Conservation (phyloP, 306 rosid species). For the Quercus ilex region DNA sequence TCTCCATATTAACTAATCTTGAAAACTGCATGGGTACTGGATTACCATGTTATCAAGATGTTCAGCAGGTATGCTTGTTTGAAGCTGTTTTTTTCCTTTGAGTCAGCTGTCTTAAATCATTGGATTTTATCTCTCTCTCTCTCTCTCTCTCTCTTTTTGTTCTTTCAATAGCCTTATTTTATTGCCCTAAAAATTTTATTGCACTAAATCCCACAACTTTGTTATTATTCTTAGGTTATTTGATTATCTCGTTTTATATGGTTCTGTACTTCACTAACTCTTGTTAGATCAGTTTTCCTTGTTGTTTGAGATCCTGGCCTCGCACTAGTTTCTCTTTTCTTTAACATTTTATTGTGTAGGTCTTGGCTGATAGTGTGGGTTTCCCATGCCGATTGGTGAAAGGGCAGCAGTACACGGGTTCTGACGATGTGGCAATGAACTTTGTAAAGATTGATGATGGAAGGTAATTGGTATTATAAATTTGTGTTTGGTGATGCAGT, state of each 20-base stretch:
- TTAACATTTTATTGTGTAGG: constrained; percentile 37
- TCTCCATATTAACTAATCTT: not conserved
- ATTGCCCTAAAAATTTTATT: not conserved
- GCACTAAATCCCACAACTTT: not conserved
- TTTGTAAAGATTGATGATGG: constrained; percentile 79
- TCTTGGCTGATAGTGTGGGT: constrained; percentile 86
- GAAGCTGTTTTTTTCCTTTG: not conserved
- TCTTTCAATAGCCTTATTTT: not conserved
- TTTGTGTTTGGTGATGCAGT: constrained; percentile 19
- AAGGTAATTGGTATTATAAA: constrained; percentile 53
- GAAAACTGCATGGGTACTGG: not conserved
- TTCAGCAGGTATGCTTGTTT: not conserved
- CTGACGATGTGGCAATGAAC: constrained; percentile 81
- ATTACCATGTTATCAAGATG: not conserved
- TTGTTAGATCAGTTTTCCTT: not conserved
- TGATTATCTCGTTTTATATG: not conserved
- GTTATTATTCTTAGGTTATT: not conserved
- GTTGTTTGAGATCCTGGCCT: not conserved
- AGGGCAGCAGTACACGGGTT: constrained; percentile 84
- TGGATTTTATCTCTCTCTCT: not conserved
- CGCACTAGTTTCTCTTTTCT: not conserved
- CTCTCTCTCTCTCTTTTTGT: not conserved
- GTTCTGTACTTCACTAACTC: not conserved
- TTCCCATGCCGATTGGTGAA: constrained; percentile 89
- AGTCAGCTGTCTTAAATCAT: not conserved